Evolutionary conservation across 208 protist species (phyloP).

Genomic region (Angomonas deanei): DNA sequence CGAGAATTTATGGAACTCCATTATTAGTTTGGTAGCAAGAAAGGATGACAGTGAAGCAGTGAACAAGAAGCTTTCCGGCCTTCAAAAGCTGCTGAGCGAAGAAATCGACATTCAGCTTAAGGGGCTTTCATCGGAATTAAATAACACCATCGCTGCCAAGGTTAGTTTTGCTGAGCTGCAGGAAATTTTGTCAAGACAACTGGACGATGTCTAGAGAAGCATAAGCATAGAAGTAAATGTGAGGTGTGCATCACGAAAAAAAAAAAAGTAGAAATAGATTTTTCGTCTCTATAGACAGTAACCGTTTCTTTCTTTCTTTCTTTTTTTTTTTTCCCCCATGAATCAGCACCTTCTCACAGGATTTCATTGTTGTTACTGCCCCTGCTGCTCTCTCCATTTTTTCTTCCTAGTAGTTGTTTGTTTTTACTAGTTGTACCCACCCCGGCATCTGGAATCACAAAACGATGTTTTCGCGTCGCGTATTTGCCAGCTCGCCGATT

Average conservation of each 20-base stretch:
- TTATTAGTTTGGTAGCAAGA: slow-evolving; percentile 47
- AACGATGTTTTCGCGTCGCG: slow-evolving; percentile 72
- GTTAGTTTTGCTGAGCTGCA: slow-evolving; percentile 49
- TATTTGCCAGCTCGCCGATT: slow-evolving; percentile 69
- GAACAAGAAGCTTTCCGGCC: slow-evolving; percentile 49
- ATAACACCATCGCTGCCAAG: slow-evolving; percentile 44
- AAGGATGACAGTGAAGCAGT: slow-evolving; percentile 61
- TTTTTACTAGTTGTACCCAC: no score
- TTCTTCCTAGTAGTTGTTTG: not conserved
- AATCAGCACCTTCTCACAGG: no score
- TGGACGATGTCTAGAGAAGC: not conserved
- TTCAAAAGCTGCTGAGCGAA: slow-evolving; percentile 33
- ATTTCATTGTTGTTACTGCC: no score
- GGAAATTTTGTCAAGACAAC: slow-evolving; percentile 37
- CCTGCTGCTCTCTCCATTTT: not conserved
- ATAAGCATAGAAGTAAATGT: not conserved
- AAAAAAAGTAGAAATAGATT: not conserved
- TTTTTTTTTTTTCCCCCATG: no score
- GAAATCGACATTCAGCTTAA: slow-evolving; percentile 33
- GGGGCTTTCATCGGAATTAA: slow-evolving; percentile 23
- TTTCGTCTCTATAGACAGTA: not conserved
- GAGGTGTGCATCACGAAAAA: no score
- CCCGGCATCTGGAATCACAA: no score
- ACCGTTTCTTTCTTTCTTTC: slow-evolving; percentile 4
- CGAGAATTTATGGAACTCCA: slow-evolving; percentile 65